phyloP scores from a whole-genome alignment of 192 early-diverging fungal genomes.

The Endogone sp. region DNA sequence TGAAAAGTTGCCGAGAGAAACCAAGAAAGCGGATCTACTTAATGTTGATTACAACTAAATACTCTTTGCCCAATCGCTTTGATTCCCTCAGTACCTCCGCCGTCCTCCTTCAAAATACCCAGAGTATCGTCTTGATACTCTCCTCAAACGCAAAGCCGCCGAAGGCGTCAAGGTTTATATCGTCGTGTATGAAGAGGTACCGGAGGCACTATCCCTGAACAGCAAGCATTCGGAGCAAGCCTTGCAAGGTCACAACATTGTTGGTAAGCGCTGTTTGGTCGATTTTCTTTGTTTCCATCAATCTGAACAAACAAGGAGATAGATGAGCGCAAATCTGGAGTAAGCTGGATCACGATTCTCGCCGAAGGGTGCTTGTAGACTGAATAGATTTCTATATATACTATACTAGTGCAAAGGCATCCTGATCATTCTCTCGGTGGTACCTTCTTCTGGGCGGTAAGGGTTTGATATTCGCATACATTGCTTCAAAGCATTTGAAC shows the following conservation, averaged over 20 bases:
- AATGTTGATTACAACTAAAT: constrained; percentile 6
- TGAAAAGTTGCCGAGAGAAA: neutral
- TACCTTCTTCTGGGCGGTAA: constrained; percentile 81
- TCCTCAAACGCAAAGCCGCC: constrained; percentile 78
- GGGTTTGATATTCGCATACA: neutral
- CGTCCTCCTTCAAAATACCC: constrained; percentile 72
- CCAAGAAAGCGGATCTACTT: neutral
- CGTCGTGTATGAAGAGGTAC: constrained; percentile 85
- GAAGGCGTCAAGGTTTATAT: constrained; percentile 87
- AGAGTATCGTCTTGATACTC: constrained; percentile 73
- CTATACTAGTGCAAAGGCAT: constrained; percentile 66
- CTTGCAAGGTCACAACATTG: constrained; percentile 50
- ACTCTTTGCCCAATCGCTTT: too few species aligned
- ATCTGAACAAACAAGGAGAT: too few species aligned
- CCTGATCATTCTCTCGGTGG: constrained; percentile 78
- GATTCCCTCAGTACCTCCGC: constrained; percentile 60
- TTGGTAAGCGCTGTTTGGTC: constrained; percentile 76
- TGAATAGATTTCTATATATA: neutral
- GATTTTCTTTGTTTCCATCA: too few species aligned
- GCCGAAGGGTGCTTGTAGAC: too few species aligned
- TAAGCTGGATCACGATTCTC: too few species aligned
- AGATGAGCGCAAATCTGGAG: too few species aligned
- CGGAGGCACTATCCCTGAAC: constrained; percentile 68
- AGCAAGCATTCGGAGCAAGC: constrained; percentile 73
- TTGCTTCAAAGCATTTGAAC: neutral